Evolutionary conservation across 192 early-diverging fungal species (phyloP).

Genomic region (Entomortierella beljakovae): DNA sequence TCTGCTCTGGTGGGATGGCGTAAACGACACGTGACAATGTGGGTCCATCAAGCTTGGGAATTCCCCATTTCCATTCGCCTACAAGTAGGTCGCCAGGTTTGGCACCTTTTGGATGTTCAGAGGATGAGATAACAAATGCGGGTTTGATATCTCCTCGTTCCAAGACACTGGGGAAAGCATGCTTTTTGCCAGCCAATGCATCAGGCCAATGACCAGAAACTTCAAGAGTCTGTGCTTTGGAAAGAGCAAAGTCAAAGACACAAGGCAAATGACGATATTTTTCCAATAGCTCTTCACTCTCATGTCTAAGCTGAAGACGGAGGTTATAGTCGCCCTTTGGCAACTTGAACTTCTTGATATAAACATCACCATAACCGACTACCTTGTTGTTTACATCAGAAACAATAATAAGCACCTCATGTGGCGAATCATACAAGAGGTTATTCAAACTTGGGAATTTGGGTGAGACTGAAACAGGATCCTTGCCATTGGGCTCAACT

Average conservation of each 20-base stretch:
- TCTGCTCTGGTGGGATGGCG: slow-evolving; percentile 59
- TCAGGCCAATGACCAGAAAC: slow-evolving; percentile 68
- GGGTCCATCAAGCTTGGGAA: slow-evolving; percentile 58
- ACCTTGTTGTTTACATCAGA: slow-evolving; percentile 87
- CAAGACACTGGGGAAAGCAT: slow-evolving; percentile 61
- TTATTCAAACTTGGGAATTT: slow-evolving; percentile 70
- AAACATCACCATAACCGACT: slow-evolving; percentile 77
- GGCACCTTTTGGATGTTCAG: slow-evolving; percentile 74
- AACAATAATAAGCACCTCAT: slow-evolving; percentile 77
- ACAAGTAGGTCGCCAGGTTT: slow-evolving; percentile 83
- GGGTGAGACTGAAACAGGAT: slow-evolving; percentile 64
- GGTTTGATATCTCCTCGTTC: slow-evolving; percentile 61
- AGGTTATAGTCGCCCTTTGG: slow-evolving; percentile 88
- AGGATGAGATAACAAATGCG: slow-evolving; percentile 69
- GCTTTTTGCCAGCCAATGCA: slow-evolving; percentile 57
- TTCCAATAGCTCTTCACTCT: slow-evolving; percentile 76
- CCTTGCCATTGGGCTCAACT: slow-evolving; percentile 63
- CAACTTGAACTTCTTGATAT: slow-evolving; percentile 75
- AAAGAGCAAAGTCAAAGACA: slow-evolving; percentile 72
- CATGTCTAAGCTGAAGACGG: slow-evolving; percentile 81
- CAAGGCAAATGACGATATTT: slow-evolving; percentile 73
- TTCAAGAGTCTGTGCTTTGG: slow-evolving; percentile 65
- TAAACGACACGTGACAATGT: slow-evolving; percentile 60
- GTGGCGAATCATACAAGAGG: slow-evolving; percentile 83
- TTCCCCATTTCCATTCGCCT: slow-evolving; percentile 72